Percentiles rank a stretch among this genome's conserved stretches.
Conservation (phyloP, 345 rosid species). For the Arabis hirsuta region DNA sequence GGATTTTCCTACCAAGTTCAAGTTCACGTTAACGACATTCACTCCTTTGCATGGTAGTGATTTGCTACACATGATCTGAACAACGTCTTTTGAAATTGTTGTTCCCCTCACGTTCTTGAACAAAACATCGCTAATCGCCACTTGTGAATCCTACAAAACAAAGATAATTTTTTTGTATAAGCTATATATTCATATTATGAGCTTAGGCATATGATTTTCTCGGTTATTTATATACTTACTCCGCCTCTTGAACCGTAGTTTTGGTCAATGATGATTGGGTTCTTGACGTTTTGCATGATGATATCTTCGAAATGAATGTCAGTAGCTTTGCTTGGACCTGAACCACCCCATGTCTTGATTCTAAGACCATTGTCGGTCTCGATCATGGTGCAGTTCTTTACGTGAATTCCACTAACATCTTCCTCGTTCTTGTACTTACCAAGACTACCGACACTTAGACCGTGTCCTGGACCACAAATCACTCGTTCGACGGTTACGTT, state of each 20-base stretch:
- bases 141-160: conserved; percentile 31
- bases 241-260: conserved; percentile 49
- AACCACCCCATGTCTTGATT: conserved; percentile 49
- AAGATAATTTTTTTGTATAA: not conserved
- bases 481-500: conserved; percentile 42
- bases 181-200: not conserved
- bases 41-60: conserved; percentile 41
- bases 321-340: conserved; percentile 20
- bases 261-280: conserved; percentile 49
- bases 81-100: conserved; percentile 37
- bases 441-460: conserved; percentile 47
- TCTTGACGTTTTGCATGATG: conserved; percentile 38
- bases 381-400: conserved; percentile 38
- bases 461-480: conserved; percentile 45
- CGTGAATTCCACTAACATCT: conserved; percentile 36
- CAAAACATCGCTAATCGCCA: conserved; percentile 36
- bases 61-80: conserved; percentile 37
- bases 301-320: conserved; percentile 37
- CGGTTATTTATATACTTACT: conserved; percentile 31
- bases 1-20: conserved; percentile 14
- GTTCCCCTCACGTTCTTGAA: conserved; percentile 45
- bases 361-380: conserved; percentile 44
- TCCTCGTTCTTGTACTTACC: conserved; percentile 44
- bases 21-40: conserved; percentile 31
- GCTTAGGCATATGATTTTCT: not conserved